phyloP scores from a whole-genome alignment of 2,329 filamentous ascomycete species.

The Microsporum audouinii region DNA sequence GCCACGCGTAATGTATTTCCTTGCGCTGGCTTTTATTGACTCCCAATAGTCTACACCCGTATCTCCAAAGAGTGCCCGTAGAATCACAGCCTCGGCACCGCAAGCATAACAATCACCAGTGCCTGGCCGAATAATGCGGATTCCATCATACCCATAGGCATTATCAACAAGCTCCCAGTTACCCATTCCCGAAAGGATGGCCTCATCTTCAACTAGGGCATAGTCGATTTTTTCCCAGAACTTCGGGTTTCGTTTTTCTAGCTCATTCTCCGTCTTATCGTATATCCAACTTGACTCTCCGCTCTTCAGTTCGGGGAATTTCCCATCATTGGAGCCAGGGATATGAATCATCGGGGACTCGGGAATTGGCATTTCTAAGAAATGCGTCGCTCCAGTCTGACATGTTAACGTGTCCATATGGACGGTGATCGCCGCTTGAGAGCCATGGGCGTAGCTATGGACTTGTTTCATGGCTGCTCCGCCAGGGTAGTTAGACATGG shows the following conservation, averaged over 20 bases:
- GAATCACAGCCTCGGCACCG: constrained; percentile 24
- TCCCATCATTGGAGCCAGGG: constrained; percentile 17
- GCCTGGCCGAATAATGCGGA: constrained; percentile 39
- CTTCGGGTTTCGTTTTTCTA: constrained; percentile 34
- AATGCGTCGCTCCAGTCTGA: constrained; percentile 52
- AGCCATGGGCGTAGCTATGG: constrained; percentile 24
- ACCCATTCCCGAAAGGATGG: constrained; percentile 22
- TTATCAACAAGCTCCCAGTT: constrained; percentile 43
- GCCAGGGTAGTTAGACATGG: constrained; percentile 86
- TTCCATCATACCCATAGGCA: constrained; percentile 41
- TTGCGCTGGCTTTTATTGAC: constrained; percentile 16
- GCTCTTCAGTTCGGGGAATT: constrained; percentile 12
- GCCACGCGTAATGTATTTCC: constrained; percentile 32
- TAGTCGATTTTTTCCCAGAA: constrained; percentile 53
- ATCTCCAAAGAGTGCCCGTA: constrained; percentile 28
- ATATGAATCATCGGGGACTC: constrained; percentile 13
- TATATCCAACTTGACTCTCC: constrained; percentile 40
- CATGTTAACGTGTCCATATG: constrained; percentile 52
- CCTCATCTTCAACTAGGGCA: constrained; percentile 41
- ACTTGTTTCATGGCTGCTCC: constrained; percentile 57
- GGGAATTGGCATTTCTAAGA: constrained; percentile 36
- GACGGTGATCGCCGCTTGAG: constrained; percentile 29
- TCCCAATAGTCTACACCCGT: constrained; percentile 22
- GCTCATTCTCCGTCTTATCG: constrained; percentile 48
- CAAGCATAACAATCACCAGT: constrained; percentile 15